Conservation (phyloP, 345 rosid species). For the Linum trigynum region DNA sequence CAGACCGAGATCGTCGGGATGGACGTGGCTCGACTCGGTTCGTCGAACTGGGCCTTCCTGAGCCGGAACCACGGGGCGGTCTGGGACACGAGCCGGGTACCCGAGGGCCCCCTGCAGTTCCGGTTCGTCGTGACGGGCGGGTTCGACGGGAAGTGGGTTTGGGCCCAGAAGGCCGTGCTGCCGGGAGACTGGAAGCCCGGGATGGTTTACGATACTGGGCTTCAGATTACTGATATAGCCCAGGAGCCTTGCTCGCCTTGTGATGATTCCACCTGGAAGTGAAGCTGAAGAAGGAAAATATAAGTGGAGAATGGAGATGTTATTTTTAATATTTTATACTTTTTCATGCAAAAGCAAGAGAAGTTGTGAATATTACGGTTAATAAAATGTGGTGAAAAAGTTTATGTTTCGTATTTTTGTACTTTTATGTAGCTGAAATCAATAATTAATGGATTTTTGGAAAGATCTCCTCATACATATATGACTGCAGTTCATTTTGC, state of each 20-base stretch:
- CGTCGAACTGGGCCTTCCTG: constrained; percentile 63
- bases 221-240: constrained; percentile 72
- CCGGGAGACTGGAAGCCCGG: constrained; percentile 68
- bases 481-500: too few species aligned
- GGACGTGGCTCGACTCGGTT: constrained; percentile 67
- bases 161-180: constrained; percentile 53
- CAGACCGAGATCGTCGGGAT: constrained; percentile 79
- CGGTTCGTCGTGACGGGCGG: constrained; percentile 69
- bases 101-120: constrained; percentile 66
- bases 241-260: constrained; percentile 77
- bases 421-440: too few species aligned
- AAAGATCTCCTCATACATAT: too few species aligned
- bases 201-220: constrained; percentile 49
- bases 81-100: constrained; percentile 62
- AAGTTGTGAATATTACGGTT: not conserved
- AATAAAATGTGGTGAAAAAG: not conserved
- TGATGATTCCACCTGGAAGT: constrained; percentile 45
- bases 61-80: constrained; percentile 69
- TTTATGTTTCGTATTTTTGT: not conserved
- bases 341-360: not conserved
- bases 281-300: not conserved
- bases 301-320: not conserved
- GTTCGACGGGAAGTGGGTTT: constrained; percentile 72
- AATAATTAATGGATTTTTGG: too few species aligned
- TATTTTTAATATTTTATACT: too few species aligned